phyloP scores from a whole-genome alignment of 2,329 filamentous ascomycete species.

The Arthrobotrys megalospora region DNA sequence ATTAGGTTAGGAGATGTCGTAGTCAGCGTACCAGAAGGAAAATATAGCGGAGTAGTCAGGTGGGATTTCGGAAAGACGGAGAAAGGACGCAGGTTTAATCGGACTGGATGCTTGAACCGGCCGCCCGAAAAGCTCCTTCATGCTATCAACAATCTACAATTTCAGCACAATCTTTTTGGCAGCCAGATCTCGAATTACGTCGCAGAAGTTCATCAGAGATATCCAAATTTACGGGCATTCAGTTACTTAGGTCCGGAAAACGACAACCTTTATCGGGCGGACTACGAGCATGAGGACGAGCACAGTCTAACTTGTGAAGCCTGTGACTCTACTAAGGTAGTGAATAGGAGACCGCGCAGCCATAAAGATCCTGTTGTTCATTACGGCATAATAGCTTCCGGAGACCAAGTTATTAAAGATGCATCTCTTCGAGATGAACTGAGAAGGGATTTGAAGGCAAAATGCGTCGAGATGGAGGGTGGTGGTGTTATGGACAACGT shows the following conservation, averaged over 20 bases:
- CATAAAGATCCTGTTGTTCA: constrained; percentile 10
- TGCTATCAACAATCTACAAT: background rate
- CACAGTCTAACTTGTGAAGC: background rate
- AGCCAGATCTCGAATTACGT: constrained; percentile 5
- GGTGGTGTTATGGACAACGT: background rate
- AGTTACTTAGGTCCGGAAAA: background rate
- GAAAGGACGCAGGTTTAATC: constrained; percentile 8
- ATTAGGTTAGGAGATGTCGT: constrained; percentile 37
- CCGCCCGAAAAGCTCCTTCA: constrained; percentile 13
- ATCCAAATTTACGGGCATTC: background rate
- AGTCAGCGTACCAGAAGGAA: constrained; percentile 8
- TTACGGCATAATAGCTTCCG: constrained; percentile 23
- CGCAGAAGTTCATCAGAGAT: background rate
- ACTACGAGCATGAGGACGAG: constrained; percentile 5
- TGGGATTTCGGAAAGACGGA: constrained; percentile 19
- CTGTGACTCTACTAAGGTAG: background rate
- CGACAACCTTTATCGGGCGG: background rate
- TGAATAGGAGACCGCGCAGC: background rate
- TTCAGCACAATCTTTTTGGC: background rate
- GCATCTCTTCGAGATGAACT: background rate
- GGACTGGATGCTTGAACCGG: background rate
- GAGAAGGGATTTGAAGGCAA: background rate
- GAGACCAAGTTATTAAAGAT: constrained; percentile 26
- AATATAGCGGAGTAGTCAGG: constrained; percentile 18
- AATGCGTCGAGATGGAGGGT: constrained; percentile 34